Conservation (phyloP, 192 early-diverging fungal species). For the Chytriomyces confervae region DNA sequence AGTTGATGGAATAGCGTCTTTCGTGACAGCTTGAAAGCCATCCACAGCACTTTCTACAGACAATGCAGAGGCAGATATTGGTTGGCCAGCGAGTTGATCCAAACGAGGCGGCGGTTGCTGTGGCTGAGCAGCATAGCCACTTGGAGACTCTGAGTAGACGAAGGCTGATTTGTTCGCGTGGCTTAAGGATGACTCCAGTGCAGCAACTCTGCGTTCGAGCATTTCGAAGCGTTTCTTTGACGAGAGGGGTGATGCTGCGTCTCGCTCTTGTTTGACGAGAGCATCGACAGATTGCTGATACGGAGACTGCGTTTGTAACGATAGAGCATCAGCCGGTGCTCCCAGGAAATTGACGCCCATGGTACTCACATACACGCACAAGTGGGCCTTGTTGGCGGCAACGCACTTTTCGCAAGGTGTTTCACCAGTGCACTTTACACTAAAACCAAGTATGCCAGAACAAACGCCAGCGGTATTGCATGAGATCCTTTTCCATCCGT, state of each 20-base stretch:
- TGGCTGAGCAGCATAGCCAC: neutral
- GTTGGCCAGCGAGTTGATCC: too few species aligned
- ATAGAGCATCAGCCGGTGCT: neutral
- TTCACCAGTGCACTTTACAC: slow-evolving; percentile 31
- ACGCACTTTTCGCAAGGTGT: slow-evolving; percentile 25
- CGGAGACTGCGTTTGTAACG: neutral
- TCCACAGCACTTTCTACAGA: too few species aligned
- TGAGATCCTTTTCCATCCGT: neutral
- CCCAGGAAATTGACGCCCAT: neutral
- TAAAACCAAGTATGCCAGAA: neutral
- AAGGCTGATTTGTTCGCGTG: too few species aligned
- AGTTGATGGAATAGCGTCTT: neutral
- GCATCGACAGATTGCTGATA: neutral
- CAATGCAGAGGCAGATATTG: too few species aligned
- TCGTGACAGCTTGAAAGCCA: too few species aligned
- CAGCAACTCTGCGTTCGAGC: neutral
- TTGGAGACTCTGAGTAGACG: too few species aligned
- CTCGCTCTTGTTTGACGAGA: neutral
- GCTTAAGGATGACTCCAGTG: neutral
- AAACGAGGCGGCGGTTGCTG: neutral
- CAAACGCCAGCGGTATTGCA: neutral
- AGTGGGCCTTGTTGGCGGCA: neutral
- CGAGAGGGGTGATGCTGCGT: neutral
- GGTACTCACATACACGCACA: slow-evolving; percentile 31
- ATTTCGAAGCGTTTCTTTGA: slow-evolving; percentile 4